Evolutionary conservation across 1,139 yeast genomes (phyloP), one percentile per base, ranked within the genome.

Genomic region (Geotrichum europaeum): DNA sequence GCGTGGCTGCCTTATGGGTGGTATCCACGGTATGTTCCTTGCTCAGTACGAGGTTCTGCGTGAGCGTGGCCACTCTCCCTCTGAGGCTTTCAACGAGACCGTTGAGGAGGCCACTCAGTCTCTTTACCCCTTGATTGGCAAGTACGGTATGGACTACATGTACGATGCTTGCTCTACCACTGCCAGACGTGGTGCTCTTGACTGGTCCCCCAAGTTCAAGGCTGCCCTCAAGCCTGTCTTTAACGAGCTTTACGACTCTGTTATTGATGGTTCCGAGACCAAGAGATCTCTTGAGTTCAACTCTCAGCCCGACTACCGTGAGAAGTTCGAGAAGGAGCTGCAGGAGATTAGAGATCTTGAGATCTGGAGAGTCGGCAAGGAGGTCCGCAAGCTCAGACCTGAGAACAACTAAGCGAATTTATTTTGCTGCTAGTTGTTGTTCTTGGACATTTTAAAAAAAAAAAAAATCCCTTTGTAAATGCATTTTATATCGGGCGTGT

Each of bases 131-230:
- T 87, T 94, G 84, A 80, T 94, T 73, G 99, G 99, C 81, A 90
- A 89, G 82, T 89, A 94, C 85, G 99, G 99, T 83, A 94, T 94
- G 99, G 99, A 94, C 82, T 94, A 94, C 94, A 94, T 94, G 99
- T 94, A 94, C 86, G 98, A 92, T 77, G 99, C 99, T 73, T 94
- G 99, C 82, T 94, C 99, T 70, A 94, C 99, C 77, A 94, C 99
- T 71, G 99, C 99, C 73, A 90, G 98, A 85, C 91, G 99, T 84
- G 99, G 99, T 85, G 99, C 99, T 76, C 86, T 94, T 75, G 99
- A 94, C 84, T 94, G 99, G 99, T 92, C 94, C 85, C 99, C 98
- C 80, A 82, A 86, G 79, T 94, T 94, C 90, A 91, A 91, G 86
- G 95, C 89, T 73, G 97, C 97, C 75, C 86, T 94, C 81, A 94